Evolutionary conservation across 2,329 filamentous ascomycete genomes (phyloP).

Genomic region (Penicillium sp.): DNA sequence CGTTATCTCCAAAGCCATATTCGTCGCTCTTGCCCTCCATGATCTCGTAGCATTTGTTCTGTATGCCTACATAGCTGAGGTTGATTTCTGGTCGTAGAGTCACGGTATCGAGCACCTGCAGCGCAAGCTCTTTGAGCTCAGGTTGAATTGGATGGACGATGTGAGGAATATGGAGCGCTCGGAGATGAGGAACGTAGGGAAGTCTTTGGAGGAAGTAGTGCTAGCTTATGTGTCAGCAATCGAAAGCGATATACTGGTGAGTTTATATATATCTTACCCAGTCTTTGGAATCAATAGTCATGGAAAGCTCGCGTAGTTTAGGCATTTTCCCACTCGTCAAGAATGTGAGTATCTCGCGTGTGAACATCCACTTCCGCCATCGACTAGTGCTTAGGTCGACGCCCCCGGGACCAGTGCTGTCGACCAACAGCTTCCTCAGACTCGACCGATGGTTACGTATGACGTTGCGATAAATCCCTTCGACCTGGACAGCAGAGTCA

Average conservation of each 20-base stretch:
- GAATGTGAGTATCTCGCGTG: conserved; percentile 70
- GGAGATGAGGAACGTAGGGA: conserved; percentile 71
- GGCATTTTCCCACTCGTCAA: conserved; percentile 78
- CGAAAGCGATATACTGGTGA: conserved; percentile 3
- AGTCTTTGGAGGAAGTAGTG: conserved; percentile 79
- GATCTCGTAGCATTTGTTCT: conserved; percentile 81
- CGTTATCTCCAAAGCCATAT: conserved; percentile 42
- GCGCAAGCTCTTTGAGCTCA: conserved; percentile 71
- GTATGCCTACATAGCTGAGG: conserved; percentile 77
- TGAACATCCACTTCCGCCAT: conserved; percentile 74
- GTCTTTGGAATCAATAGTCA: conserved; percentile 74
- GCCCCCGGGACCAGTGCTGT: conserved; percentile 64
- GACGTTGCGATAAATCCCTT: conserved; percentile 72
- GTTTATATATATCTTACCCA: conserved; percentile 64
- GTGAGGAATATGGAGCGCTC: conserved; percentile 72
- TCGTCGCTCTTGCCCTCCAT: conserved; percentile 61
- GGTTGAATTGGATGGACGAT: conserved; percentile 67
- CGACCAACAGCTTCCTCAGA: conserved; percentile 74
- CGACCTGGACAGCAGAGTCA: conserved; percentile 66
- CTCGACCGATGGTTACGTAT: conserved; percentile 73
- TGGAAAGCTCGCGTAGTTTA: conserved; percentile 71
- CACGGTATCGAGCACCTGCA: conserved; percentile 79
- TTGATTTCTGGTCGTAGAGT: conserved; percentile 76
- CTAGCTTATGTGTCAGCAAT: conserved; percentile 47
- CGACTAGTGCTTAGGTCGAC: conserved; percentile 46